These are phyloP conservation scores for Monosporascus cannonballus DNA, from an alignment of 2,329 filamentous ascomycete genomes.

Conservation along the genomic window DNA sequence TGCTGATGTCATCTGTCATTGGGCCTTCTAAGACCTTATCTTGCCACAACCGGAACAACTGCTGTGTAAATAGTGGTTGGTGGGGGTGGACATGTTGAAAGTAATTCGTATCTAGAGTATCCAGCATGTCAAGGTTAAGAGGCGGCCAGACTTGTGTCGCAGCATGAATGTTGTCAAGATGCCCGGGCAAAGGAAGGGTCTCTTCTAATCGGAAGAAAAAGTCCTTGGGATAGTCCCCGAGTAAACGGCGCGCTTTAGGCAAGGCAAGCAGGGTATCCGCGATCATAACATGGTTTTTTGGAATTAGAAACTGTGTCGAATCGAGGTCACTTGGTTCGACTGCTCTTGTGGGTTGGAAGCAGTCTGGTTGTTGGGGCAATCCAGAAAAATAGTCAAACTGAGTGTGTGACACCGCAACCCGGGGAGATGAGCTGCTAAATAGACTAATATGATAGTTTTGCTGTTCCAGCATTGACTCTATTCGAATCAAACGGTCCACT, in stretches of 20 bases:
- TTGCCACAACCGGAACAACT: conserved; percentile 24
- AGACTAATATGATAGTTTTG: conserved; percentile 24
- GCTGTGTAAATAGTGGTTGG: conserved; percentile 27
- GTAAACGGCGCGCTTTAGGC: conserved; percentile 25
- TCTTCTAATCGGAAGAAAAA: conserved; percentile 30
- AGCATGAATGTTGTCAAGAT: conserved; percentile 22
- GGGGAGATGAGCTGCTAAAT: conserved; percentile 18
- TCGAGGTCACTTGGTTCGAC: conserved; percentile 20
- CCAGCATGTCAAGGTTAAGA: conserved; percentile 19
- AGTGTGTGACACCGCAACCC: conserved; percentile 16
- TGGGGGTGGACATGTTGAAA: conserved; percentile 29
- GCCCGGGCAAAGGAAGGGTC: conserved; percentile 23
- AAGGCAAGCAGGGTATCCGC: conserved; percentile 27
- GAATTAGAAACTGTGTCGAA: conserved; percentile 30
- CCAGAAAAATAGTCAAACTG: conserved; percentile 18
- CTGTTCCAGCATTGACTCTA: conserved; percentile 29
- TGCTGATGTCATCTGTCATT: conserved; percentile 20
- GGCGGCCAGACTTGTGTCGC: conserved; percentile 19
- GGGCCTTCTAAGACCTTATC: conserved; percentile 18
- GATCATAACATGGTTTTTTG: conserved; percentile 27
- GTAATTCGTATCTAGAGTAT: conserved; percentile 24
- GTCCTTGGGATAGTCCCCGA: conserved; percentile 26
- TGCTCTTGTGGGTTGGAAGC: conserved; percentile 13
- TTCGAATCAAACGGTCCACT: conserved; percentile 30
- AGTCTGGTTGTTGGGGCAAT: conserved; percentile 15